These are phyloP conservation scores for Tylopilus sp. DNA, from an alignment of 768 basidiomycete genomes.

Conservation along the genomic window DNA sequence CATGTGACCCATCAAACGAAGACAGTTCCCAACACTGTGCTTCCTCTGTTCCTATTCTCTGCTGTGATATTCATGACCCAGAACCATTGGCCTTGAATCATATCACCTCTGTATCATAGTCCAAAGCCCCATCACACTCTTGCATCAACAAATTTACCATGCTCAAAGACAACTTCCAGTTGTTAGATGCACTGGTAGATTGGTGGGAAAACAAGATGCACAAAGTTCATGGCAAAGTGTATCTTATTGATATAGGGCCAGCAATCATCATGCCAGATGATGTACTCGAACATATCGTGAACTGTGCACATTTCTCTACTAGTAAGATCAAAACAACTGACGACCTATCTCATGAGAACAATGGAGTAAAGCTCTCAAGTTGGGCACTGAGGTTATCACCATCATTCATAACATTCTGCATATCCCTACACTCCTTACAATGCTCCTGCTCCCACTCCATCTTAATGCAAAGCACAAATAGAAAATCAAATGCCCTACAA, in stretches of 20 bases:
- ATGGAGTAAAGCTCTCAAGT: too few relatives aligned
- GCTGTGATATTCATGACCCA: neutral
- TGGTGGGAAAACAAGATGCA: neutral
- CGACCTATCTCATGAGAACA: neutral
- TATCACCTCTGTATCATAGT: too few relatives aligned
- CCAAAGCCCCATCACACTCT: too few relatives aligned
- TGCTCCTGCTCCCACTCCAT: too few relatives aligned
- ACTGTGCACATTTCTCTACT: neutral
- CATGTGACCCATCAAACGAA: too few relatives aligned
- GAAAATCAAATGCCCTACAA: too few relatives aligned
- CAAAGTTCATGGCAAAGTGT: neutral
- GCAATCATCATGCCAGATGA: neutral
- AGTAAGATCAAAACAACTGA: neutral
- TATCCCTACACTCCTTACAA: too few relatives aligned
- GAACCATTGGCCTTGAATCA: neutral
- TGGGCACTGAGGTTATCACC: neutral
- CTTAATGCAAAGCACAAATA: too few relatives aligned
- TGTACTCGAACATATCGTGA: neutral
- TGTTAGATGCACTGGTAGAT: neutral
- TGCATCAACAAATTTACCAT: neutral
- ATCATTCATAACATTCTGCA: too few relatives aligned
- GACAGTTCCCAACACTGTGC: too few relatives aligned
- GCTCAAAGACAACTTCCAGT: neutral
- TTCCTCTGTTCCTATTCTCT: neutral
- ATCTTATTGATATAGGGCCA: neutral